Percentiles rank a stretch among this genome's conserved stretches.
These are phyloP conservation scores for Tanacetum coccineum DNA, from an alignment of 129 eudicot species.

Conservation along the genomic window DNA sequence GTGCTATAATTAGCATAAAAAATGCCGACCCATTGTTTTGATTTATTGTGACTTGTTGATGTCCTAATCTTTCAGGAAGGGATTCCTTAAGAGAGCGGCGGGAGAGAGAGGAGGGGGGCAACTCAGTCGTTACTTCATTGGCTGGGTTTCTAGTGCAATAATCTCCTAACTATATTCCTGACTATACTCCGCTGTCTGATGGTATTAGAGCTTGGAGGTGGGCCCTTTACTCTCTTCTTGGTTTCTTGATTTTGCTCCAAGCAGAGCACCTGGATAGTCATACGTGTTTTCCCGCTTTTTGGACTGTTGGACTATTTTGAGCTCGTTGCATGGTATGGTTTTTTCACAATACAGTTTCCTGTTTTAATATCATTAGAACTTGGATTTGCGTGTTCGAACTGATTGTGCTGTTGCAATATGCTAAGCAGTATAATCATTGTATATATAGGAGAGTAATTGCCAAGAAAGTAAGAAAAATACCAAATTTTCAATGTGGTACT, in stretches of 20 bases:
- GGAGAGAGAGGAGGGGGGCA: too few species aligned
- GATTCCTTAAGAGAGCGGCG: too few species aligned
- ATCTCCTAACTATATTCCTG: constrained; percentile 55
- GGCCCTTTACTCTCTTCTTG: constrained; percentile 69
- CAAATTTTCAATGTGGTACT: too few species aligned
- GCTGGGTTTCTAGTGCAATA: constrained; percentile 59
- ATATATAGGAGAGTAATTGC: too few species aligned
- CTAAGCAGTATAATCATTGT: too few species aligned
- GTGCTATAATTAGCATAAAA: background rate
- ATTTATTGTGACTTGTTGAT: background rate
- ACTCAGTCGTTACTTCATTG: constrained; percentile 44
- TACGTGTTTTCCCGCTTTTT: constrained; percentile 60
- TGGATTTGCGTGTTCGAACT: constrained; percentile 7
- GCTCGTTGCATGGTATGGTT: constrained; percentile 69
- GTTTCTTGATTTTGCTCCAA: constrained; percentile 74
- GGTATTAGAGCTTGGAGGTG: constrained; percentile 81
- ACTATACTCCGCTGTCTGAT: constrained; percentile 53
- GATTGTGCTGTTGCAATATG: background rate
- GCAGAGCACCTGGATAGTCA: constrained; percentile 77
- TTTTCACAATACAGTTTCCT: background rate
- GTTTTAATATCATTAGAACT: background rate
- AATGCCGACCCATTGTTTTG: background rate
- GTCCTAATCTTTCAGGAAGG: constrained; percentile 40
- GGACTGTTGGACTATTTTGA: constrained; percentile 77
- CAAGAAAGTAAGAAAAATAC: too few species aligned